Percentiles rank a stretch among this genome's conserved stretches.
phyloP scores from a whole-genome alignment of 352 stramenopile species.

The Globisporangium recalcitrans region DNA sequence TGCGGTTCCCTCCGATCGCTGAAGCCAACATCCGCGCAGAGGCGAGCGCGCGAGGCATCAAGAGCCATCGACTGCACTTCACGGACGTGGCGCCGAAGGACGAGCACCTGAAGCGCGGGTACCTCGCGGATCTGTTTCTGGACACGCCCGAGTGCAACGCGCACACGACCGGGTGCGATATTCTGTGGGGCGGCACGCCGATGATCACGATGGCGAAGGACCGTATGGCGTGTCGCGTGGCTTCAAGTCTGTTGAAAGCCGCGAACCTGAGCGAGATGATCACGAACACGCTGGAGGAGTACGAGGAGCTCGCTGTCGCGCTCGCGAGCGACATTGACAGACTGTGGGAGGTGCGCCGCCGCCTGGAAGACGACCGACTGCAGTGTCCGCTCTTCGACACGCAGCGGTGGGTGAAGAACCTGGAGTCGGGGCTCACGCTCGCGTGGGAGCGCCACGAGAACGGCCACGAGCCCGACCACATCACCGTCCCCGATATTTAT shows the following conservation, averaged over 20 bases:
- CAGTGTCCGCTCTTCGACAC: slow-evolving; percentile 82
- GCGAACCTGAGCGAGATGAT: slow-evolving; percentile 83
- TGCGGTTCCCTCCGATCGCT: slow-evolving; percentile 77
- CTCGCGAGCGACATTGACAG: slow-evolving; percentile 86
- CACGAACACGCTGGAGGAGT: slow-evolving; percentile 67
- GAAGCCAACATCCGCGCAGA: slow-evolving; percentile 86
- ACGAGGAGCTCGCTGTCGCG: slow-evolving; percentile 88
- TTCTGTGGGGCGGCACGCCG: slow-evolving; percentile 89
- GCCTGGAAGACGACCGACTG: slow-evolving; percentile 61
- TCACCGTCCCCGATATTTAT: slow-evolving; percentile 73
- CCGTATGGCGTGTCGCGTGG: slow-evolving; percentile 88
- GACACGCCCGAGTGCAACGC: slow-evolving; percentile 91
- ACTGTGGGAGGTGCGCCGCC: slow-evolving; percentile 68
- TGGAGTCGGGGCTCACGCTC: slow-evolving; percentile 72
- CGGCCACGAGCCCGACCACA: slow-evolving; percentile 64
- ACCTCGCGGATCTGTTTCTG: slow-evolving; percentile 89
- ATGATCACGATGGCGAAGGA: slow-evolving; percentile 89
- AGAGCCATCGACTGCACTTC: slow-evolving; percentile 69
- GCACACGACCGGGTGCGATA: slow-evolving; percentile 90
- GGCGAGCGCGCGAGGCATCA: slow-evolving; percentile 63
- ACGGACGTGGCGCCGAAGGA: slow-evolving; percentile 86
- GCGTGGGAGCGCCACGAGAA: slow-evolving; percentile 74
- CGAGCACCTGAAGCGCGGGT: slow-evolving; percentile 87
- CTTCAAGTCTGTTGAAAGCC: slow-evolving; percentile 77
- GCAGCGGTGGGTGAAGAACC: slow-evolving; percentile 70